Evolutionary conservation across 2,329 filamentous ascomycete genomes (phyloP).

Genomic region (Xylaria sp.): DNA sequence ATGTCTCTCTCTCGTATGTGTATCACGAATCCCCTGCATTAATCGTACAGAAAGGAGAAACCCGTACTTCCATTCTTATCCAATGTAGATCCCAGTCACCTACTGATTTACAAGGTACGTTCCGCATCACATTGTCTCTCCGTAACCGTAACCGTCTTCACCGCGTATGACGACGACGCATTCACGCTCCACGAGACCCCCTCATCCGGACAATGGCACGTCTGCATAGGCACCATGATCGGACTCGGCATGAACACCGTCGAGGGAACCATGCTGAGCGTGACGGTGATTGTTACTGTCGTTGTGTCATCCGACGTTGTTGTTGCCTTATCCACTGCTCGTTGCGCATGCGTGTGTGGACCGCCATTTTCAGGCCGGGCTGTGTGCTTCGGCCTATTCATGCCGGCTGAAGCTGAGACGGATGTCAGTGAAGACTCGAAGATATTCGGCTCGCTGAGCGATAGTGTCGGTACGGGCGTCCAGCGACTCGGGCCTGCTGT

Average conservation of each 20-base stretch:
- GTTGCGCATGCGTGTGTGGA: no score
- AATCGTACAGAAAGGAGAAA: no score
- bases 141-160: slow-evolving; percentile 3
- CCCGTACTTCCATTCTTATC: not conserved
- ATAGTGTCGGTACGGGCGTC: slow-evolving; percentile 4
- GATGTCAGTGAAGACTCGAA: slow-evolving; percentile 8
- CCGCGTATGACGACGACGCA: not conserved
- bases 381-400: no score
- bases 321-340: no score
- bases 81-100: no score
- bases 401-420: not conserved
- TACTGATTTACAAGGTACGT: not conserved
- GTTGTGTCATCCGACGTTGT: no score
- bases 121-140: not conserved
- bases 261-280: slow-evolving; percentile 14
- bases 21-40: no score
- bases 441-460: not conserved
- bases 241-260: slow-evolving; percentile 20
- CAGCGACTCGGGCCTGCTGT: slow-evolving; percentile 3
- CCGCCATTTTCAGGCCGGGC: no score
- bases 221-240: slow-evolving; percentile 11
- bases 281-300: slow-evolving; percentile 1
- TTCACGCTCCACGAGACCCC: not conserved
- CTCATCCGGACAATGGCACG: slow-evolving; percentile 6
- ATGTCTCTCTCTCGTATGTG: no score